Percentiles rank a stretch among this genome's conserved stretches.
These are phyloP conservation scores for Phaffia rhodozyma DNA, from an alignment of 1,284 basidiomycete species.

Conservation along the genomic window DNA sequence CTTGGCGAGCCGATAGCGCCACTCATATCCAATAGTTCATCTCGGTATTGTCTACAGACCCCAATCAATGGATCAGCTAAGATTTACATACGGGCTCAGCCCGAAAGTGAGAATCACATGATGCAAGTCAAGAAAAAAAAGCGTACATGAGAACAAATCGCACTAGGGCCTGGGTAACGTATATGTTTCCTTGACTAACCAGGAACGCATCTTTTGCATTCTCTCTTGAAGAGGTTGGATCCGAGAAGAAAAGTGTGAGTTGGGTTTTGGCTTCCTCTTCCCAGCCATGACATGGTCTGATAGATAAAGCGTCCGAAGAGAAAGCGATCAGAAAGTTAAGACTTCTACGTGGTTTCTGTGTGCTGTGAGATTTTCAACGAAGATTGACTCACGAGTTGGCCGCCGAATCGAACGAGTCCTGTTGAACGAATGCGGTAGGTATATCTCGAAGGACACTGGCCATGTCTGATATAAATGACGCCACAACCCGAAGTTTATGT, in stretches of 20 bases:
- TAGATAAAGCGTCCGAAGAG: neutral
- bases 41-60: slow-evolving; percentile 48
- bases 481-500: slow-evolving; percentile 29
- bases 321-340: neutral
- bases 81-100: no score
- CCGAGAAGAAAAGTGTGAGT: slow-evolving; percentile 76
- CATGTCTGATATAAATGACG: slow-evolving; percentile 25
- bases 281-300: slow-evolving; percentile 29
- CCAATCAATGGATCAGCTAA: no score
- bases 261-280: slow-evolving; percentile 49
- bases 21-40: slow-evolving; percentile 51
- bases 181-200: slow-evolving; percentile 67
- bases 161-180: slow-evolving; percentile 53
- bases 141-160: slow-evolving; percentile 59
- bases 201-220: slow-evolving; percentile 74
- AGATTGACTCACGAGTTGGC: slow-evolving; percentile 20
- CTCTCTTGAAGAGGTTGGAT: slow-evolving; percentile 66
- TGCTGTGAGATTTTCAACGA: neutral
- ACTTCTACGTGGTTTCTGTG: neutral
- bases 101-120: no score
- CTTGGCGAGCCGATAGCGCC: neutral
- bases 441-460: slow-evolving; percentile 23
- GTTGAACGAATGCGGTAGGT: slow-evolving; percentile 28
- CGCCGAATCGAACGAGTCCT: slow-evolving; percentile 21
- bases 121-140: no score